These are phyloP conservation scores for Carex sylvatica DNA, from an alignment of 202 grass and related monocot species.

Conservation along the genomic window DNA sequence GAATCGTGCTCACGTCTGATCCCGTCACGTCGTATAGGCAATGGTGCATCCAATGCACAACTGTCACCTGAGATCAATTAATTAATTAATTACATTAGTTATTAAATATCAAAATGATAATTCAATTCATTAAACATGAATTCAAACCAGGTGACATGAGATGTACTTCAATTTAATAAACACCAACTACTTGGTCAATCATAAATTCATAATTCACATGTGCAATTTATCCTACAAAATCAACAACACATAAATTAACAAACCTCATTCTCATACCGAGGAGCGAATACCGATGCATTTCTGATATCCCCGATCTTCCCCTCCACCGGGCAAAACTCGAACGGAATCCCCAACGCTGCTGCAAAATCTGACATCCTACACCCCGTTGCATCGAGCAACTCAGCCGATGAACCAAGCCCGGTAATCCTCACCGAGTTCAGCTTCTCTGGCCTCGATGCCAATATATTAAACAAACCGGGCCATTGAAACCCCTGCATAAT, in stretches of 20 bases:
- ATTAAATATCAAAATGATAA: no score
- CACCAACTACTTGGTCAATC: neutral
- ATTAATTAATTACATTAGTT: neutral
- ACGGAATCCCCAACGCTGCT: conserved; percentile 44
- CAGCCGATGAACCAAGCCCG: conserved; percentile 66
- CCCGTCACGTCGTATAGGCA: conserved; percentile 87
- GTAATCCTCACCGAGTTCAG: conserved; percentile 67
- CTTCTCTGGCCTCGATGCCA: conserved; percentile 54
- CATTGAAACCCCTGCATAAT: conserved; percentile 96
- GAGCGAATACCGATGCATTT: conserved; percentile 39
- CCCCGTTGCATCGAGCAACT: conserved; percentile 75
- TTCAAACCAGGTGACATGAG: no score
- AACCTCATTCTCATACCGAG: conserved; percentile 33
- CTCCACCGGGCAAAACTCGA: conserved; percentile 69
- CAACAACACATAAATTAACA: conserved; percentile 4
- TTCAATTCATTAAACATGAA: no score
- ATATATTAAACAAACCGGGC: conserved; percentile 84
- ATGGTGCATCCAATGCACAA: conserved; percentile 97
- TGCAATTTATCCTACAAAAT: no score
- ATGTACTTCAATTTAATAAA: neutral
- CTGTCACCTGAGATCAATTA: conserved; percentile 35
- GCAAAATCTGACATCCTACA: conserved; percentile 79
- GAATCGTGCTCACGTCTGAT: conserved; percentile 55
- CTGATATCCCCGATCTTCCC: conserved; percentile 72
- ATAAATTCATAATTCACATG: neutral